These are phyloP conservation scores for Postia placenta DNA, from an alignment of 768 basidiomycete genomes.

Conservation along the genomic window DNA sequence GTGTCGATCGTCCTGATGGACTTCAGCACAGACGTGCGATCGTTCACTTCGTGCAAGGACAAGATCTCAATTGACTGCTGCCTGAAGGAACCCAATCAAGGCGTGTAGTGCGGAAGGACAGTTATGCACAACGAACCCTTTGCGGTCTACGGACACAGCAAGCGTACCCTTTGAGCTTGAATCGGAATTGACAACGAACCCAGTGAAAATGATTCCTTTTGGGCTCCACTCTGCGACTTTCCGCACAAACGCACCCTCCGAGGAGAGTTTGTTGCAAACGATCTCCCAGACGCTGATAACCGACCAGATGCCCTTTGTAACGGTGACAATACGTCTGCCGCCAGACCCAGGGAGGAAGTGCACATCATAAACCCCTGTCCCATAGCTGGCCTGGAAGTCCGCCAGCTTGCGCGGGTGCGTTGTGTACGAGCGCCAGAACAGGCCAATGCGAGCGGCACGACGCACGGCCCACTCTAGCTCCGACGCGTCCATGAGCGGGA, in stretches of 20 bases:
- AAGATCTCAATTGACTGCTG: slow-evolving; percentile 27
- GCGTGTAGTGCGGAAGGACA: background rate
- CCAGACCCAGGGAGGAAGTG: slow-evolving; percentile 44
- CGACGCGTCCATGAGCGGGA: slow-evolving; percentile 31
- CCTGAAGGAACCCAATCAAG: slow-evolving; percentile 6
- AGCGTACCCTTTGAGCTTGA: slow-evolving; percentile 38
- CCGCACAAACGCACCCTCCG: slow-evolving; percentile 4
- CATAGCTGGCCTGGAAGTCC: slow-evolving; percentile 24
- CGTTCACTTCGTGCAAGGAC: slow-evolving; percentile 16
- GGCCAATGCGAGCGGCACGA: slow-evolving; percentile 39
- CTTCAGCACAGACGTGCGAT: background rate
- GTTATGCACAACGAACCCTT: slow-evolving; percentile 5
- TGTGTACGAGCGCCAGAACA: slow-evolving; percentile 37
- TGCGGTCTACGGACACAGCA: slow-evolving; percentile 39
- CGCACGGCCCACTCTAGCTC: slow-evolving; percentile 42
- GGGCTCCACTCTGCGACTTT: slow-evolving; percentile 40
- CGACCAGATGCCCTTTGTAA: slow-evolving; percentile 60
- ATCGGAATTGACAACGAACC: slow-evolving; percentile 45
- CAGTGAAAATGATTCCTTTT: slow-evolving; percentile 45
- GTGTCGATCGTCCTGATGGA: slow-evolving; percentile 23
- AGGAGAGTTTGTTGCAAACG: slow-evolving; percentile 10
- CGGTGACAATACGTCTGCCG: slow-evolving; percentile 41
- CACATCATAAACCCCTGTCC: slow-evolving; percentile 44
- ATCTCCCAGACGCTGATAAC: slow-evolving; percentile 50
- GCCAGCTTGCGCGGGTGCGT: slow-evolving; percentile 5